Evolutionary conservation across 1,284 basidiomycete genomes (phyloP), one percentile per base, ranked within the genome.

Genomic region (Cutaneotrichosporon curvatum): DNA sequence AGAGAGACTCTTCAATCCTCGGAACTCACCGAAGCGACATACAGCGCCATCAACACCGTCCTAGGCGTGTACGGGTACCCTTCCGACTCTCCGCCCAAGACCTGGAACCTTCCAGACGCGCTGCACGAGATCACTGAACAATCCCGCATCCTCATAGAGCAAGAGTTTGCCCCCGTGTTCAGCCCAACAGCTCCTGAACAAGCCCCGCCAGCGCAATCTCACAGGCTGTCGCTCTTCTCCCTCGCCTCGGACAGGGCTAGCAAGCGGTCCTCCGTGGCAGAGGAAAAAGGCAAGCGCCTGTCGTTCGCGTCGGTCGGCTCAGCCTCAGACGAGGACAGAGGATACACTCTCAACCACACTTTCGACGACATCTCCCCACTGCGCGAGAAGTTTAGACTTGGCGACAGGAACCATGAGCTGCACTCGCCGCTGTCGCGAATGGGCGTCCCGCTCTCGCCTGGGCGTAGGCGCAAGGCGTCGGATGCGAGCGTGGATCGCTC

Each of bases 111-210:
- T 0, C 40, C 54, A 4, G 67, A 67, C 40, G 63, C 67, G 19
- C 37, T 67, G 63, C 53, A 58, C 35, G 51, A 48, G 5, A 58
- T 67, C 23, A 43, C 57, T 5, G 61, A 63, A 21, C 59, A 69
- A 42, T 63, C 65, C 2, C 43, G 51, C 11, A 10, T 59, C 9
- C 51, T 67, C 30, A 57, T 69, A 18, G 65, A 69, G 37, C 56
- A 62, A 18, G 67, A 67, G 44, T 62, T 65, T 39, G 37, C 47
- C 4, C 55, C 60, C 32, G 34, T 66, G 4, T 67, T 67, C 51
- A 53, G 53, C 20, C 63, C 63, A 22, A 15, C 33, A 30, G 19
- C 38, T 18, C 8, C 36, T 16, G 21, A 16, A n/a, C n/a, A 20
- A 2, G 15, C 8, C 25, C 25, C 25, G 25, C 25, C 8, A 28